A percentile compares a stretch with the other conserved stretches of the same genome.
phyloP scores from a whole-genome alignment of 208 protist genomes.

The Acanthamoeba triangularis region DNA sequence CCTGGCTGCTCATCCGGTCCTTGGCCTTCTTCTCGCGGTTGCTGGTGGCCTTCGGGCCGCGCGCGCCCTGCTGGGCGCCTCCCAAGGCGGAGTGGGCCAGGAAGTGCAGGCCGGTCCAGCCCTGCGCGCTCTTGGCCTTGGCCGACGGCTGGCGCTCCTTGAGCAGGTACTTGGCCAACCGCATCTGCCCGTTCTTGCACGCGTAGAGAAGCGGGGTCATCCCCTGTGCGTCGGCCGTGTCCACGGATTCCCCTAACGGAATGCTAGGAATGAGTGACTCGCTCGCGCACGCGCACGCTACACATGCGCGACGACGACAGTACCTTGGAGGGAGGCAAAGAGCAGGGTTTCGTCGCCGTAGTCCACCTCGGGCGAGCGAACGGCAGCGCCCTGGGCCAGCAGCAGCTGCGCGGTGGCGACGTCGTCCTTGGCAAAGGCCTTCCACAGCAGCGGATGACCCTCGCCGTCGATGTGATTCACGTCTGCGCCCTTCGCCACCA shows the following conservation, averaged over 20 bases:
- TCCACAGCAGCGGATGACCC: neutral
- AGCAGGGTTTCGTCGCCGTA: conserved; percentile 19
- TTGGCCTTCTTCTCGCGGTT: conserved; percentile 13
- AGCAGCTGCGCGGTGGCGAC: conserved; percentile 26
- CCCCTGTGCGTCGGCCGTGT: neutral
- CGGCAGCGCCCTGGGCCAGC: neutral
- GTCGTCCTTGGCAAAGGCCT: conserved; percentile 24
- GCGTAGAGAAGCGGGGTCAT: conserved; percentile 42
- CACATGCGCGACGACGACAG: too few relatives aligned
- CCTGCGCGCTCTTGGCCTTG: neutral
- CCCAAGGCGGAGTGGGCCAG: neutral
- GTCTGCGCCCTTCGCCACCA: neutral
- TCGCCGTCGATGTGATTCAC: conserved; percentile 44
- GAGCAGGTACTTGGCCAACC: conserved; percentile 35
- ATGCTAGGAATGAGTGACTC: neutral
- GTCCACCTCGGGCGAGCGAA: neutral
- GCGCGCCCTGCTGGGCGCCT: neutral
- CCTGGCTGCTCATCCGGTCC: neutral
- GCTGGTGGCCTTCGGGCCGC: neutral
- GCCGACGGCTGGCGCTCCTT: neutral
- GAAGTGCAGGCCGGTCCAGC: conserved; percentile 23
- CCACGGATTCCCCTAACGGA: neutral
- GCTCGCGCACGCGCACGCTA: too few relatives aligned
- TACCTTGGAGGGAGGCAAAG: neutral
- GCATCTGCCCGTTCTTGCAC: conserved; percentile 40